phyloP scores from a whole-genome alignment of 768 basidiomycete species.

The Calocera cornea region DNA sequence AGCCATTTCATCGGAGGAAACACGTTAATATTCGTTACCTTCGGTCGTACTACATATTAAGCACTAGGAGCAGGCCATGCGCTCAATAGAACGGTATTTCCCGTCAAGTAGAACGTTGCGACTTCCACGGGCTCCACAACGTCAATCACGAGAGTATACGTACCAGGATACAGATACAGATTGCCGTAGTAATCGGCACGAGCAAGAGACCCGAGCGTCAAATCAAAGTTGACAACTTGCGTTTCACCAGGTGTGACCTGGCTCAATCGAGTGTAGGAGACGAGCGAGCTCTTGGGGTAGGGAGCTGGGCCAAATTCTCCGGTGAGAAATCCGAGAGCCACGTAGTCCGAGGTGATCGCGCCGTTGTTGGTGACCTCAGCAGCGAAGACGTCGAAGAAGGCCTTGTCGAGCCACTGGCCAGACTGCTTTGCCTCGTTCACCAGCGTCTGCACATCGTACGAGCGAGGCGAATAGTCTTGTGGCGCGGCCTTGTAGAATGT shows the following conservation, averaged over 20 bases:
- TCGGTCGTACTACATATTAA: background rate
- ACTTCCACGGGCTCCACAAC: slow-evolving; percentile 25
- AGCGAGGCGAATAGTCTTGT: slow-evolving; percentile 9
- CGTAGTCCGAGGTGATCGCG: slow-evolving; percentile 38
- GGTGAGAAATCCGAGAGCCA: slow-evolving; percentile 39
- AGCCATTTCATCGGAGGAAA: too few species aligned
- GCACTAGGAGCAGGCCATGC: background rate
- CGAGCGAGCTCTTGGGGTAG: slow-evolving; percentile 39
- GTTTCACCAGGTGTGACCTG: slow-evolving; percentile 22
- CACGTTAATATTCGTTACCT: too few species aligned
- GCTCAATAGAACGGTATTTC: slow-evolving; percentile 28
- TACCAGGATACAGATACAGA: slow-evolving; percentile 34
- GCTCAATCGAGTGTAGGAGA: slow-evolving; percentile 36
- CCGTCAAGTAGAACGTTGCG: slow-evolving; percentile 33
- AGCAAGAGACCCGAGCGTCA: slow-evolving; percentile 38
- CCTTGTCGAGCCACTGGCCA: slow-evolving; percentile 29
- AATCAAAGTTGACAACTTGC: slow-evolving; percentile 26
- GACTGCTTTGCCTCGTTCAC: slow-evolving; percentile 16
- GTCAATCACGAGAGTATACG: slow-evolving; percentile 33
- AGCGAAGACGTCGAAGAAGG: slow-evolving; percentile 37
- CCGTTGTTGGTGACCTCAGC: slow-evolving; percentile 39
- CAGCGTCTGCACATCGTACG: slow-evolving; percentile 33
- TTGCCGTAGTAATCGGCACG: slow-evolving; percentile 36
- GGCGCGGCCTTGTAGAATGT: slow-evolving; percentile 30
- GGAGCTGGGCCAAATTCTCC: slow-evolving; percentile 38